Percentiles rank a stretch among this genome's conserved stretches.
Conservation (phyloP, 2,329 filamentous ascomycete genomes). For the Penicillium sp. region DNA sequence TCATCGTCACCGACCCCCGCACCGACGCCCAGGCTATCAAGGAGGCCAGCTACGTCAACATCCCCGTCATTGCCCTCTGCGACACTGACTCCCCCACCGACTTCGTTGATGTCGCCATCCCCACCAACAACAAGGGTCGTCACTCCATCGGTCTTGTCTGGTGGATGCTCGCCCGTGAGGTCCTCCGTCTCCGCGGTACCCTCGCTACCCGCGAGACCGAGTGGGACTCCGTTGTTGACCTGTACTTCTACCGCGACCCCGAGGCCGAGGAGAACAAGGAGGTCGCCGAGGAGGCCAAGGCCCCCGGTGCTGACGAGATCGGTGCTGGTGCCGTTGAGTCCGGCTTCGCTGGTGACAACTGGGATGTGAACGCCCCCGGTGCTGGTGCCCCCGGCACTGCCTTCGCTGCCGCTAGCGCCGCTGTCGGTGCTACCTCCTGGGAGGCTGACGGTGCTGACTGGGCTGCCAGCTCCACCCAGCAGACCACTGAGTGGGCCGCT, state of each 20-base stretch:
- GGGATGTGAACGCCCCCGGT: slow-evolving; percentile 71
- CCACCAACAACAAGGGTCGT: slow-evolving; percentile 99
- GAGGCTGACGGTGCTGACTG: slow-evolving; percentile 59
- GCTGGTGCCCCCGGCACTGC: slow-evolving; percentile 64
- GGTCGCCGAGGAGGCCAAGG: slow-evolving; percentile 76
- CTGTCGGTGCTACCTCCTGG: slow-evolving; percentile 60
- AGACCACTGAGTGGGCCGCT: slow-evolving; percentile 45
- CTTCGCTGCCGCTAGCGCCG: slow-evolving; percentile 68
- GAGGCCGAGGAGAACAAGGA: slow-evolving; percentile 99
- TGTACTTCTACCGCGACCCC: slow-evolving; percentile 99
- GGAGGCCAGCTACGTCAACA: slow-evolving; percentile 99
- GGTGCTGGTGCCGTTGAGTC: slow-evolving; percentile 75
- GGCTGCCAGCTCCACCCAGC: slow-evolving; percentile 48
- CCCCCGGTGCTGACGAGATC: slow-evolving; percentile 79
- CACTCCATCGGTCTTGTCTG: slow-evolving; percentile 98
- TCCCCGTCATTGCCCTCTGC: slow-evolving; percentile 98
- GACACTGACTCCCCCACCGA: slow-evolving; percentile 99
- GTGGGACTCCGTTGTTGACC: slow-evolving; percentile 99
- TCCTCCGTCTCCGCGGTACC: slow-evolving; percentile 96
- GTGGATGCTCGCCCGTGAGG: slow-evolving; percentile 99
- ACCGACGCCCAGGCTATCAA: slow-evolving; percentile 99
- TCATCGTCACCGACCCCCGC: slow-evolving; percentile 98
- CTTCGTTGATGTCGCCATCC: slow-evolving; percentile 99
- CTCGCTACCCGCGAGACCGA: slow-evolving; percentile 93
- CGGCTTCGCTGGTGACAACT: slow-evolving; percentile 76